Base-by-base conservation (phyloP, 2,329 filamentous ascomycete species). In the Paecilomyces niveus region DNA sequence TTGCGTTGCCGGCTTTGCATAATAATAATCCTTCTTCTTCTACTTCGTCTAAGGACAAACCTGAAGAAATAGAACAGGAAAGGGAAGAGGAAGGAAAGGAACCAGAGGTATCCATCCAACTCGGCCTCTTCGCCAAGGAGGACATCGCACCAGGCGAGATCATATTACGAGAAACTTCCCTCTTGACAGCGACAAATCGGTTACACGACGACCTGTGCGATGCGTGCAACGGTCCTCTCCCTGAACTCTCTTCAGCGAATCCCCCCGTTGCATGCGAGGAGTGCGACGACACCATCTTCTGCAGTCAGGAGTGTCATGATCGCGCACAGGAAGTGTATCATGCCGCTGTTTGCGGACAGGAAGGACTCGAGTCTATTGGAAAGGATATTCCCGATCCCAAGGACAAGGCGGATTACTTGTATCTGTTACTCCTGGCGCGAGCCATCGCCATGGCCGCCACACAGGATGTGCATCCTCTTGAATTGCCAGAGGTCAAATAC, bases 151-250 rank as follows among this genome's bases (percentile, higher is more conserved):
- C 91, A 0, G 89, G 89, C 9, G 89, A 95, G 70, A 80, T 82
- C 5, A 85, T 97, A 1, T 81, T 99, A 31, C 79, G 84, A 54
- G 94, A 99, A 70, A 89, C 88, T 61, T 94, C 92, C 8, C 82
- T 96, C 7, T 78, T 99, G 49, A 96, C 92, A 1, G 92, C 90
- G 53, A 94, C 93, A 65, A 94, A 94, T 70, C 86, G 91, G 31
- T 83, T 94, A 11, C 91, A 95, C 70, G 92, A 96, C 62, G 82
- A 89, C 3, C 83, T 93, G 31, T 97, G 93, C 73, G 93, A 97
- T 73, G 92, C 92, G 13, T 97, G 93, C 72, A 91, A 91, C 66
- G 81, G 83, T 7, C 84, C 85, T 24, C 81, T 95, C 5, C 89
- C 89, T 0, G 80, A 81, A 0, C 76, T 89, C 35, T 74, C 68